phyloP scores from a whole-genome alignment of 108 stramenopile species.

The Nitzschia putrida region DNA sequence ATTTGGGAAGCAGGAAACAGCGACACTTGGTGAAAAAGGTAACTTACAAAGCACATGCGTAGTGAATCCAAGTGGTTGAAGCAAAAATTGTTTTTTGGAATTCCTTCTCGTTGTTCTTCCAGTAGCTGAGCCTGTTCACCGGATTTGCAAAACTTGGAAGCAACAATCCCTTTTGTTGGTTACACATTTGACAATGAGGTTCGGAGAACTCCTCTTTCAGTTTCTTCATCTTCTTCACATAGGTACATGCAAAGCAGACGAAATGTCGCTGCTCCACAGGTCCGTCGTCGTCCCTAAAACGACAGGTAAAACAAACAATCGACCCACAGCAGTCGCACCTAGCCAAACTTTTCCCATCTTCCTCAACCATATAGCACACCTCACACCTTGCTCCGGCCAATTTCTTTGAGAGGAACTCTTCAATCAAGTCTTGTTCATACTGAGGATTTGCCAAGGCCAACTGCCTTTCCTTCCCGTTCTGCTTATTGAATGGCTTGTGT shows the following conservation, averaged over 20 bases:
- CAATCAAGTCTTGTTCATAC: conserved; percentile 57
- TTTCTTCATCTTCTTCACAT: conserved; percentile 33
- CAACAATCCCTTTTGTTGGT: conserved; percentile 58
- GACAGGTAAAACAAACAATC: conserved; percentile 61
- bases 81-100: conserved; percentile 64
- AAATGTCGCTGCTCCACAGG: conserved; percentile 23
- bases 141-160: conserved; percentile 50
- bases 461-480: conserved; percentile 57
- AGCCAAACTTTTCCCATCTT: conserved; percentile 33
- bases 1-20: neutral
- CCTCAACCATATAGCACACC: conserved; percentile 57
- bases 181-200: conserved; percentile 74
- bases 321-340: conserved; percentile 58
- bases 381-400: conserved; percentile 64
- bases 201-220: conserved; percentile 29
- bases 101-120: conserved; percentile 44
- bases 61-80: conserved; percentile 58
- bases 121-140: conserved; percentile 48
- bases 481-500: conserved; percentile 63
- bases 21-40: neutral
- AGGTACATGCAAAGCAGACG: conserved; percentile 55
- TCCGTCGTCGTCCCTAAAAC: conserved; percentile 31
- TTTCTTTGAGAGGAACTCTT: conserved; percentile 48
- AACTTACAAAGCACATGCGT: conserved; percentile 78
- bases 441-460: conserved; percentile 50